phyloP scores from a whole-genome alignment of 75 land plant genomes.

The Cupressus sempervirens region DNA sequence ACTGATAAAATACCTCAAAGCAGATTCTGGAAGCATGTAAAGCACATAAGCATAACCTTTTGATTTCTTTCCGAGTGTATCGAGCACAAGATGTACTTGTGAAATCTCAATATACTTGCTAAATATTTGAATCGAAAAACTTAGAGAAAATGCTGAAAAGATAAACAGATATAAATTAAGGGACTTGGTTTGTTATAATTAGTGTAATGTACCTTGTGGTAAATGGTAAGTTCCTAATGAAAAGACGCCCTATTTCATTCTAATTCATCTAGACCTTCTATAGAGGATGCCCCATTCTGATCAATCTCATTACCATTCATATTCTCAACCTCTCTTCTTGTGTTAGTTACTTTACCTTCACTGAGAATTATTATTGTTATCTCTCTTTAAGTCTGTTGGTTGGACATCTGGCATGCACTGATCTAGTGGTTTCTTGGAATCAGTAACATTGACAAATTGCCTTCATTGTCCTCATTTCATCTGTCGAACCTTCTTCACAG shows the following conservation, averaged over 20 bases:
- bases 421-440: background rate
- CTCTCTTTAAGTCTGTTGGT: slow-evolving; percentile 2
- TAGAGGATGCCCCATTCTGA: slow-evolving; percentile 15
- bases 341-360: background rate
- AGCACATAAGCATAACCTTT: slow-evolving; percentile 82
- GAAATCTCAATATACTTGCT: slow-evolving; percentile 66
- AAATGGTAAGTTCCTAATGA: slow-evolving; percentile 90
- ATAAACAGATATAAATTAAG: background rate
- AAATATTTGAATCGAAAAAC: slow-evolving; percentile 24
- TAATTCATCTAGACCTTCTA: slow-evolving; percentile 25
- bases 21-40: slow-evolving; percentile 78
- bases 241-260: slow-evolving; percentile 77
- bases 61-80: slow-evolving; percentile 77
- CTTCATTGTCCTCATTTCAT: slow-evolving; percentile 17
- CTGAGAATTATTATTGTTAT: slow-evolving; percentile 5
- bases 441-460: background rate
- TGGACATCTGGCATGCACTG: background rate
- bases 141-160: background rate
- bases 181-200: background rate
- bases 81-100: slow-evolving; percentile 78
- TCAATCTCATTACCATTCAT: background rate
- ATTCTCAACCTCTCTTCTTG: background rate
- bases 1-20: slow-evolving; percentile 58
- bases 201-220: slow-evolving; percentile 61
- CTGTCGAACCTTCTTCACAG: slow-evolving; percentile 11